Conservation (phyloP, 352 stramenopile genomes). For the Phytophthora meadii region DNA sequence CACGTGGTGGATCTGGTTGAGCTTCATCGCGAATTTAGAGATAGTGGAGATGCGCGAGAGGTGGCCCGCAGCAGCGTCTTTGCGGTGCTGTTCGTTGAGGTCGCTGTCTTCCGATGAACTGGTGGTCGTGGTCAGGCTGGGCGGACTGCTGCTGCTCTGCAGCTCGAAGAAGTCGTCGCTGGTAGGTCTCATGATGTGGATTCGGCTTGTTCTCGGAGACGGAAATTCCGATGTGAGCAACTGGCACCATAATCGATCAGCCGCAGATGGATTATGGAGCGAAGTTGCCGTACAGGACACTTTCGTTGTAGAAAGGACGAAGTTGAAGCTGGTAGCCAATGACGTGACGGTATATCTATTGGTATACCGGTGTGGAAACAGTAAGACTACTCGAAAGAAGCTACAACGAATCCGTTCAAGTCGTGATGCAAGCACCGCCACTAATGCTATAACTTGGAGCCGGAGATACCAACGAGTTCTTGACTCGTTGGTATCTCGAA, state of each 20-base stretch:
- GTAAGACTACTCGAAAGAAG: not conserved
- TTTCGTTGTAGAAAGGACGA: constrained; percentile 12
- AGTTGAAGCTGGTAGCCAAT: constrained; percentile 36
- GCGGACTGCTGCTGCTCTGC: constrained; percentile 18
- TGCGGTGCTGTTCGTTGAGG: not conserved
- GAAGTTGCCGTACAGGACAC: not conserved
- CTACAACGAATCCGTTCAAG: not conserved
- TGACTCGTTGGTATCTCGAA: not conserved
- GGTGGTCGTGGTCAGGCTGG: constrained; percentile 21
- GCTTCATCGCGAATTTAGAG: constrained; percentile 53
- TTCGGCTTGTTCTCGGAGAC: not conserved
- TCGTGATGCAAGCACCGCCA: too few relatives aligned
- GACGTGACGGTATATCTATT: constrained; percentile 17
- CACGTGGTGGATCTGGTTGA: constrained; percentile 69
- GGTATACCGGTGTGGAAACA: constrained; percentile 14
- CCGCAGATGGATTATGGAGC: too few relatives aligned
- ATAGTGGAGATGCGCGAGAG: constrained; percentile 57
- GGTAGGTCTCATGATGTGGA: constrained; percentile 8
- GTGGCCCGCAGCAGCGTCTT: constrained; percentile 3
- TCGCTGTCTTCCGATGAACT: constrained; percentile 23
- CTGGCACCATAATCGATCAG: not conserved
- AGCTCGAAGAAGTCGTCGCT: constrained; percentile 16
- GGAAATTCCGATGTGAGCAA: constrained; percentile 25
- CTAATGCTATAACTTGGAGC: not conserved
- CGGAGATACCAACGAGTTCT: not conserved